Evolutionary conservation across 345 rosid species (phyloP), one percentile per base, ranked within the genome.

Genomic region (Sisymbrium irio): DNA sequence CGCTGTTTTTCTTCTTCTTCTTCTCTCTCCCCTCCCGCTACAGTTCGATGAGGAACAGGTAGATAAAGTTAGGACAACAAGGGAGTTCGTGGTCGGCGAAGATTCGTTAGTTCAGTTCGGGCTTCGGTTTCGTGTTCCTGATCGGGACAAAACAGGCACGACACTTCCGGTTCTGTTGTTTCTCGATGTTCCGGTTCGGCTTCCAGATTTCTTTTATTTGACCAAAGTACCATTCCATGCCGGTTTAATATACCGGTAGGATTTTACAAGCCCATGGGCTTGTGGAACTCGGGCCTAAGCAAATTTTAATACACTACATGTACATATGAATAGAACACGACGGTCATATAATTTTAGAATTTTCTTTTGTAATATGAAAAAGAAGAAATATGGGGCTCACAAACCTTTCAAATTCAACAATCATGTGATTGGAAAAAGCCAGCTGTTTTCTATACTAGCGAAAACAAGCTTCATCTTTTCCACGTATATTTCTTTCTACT

Each of bases 381-480:
- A 36, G 3, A 39, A 10, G n/a, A 57, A 22, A 19, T 1, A 30
- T 19, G 33, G 71, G 59, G 40, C 59, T 50, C 65, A 55, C 0
- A 18, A 44, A 42, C 22, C 19, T 28, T 28, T 22, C 28, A 27
- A 27, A 27, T 27, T 27, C 49, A 73, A 44, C 49, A 73, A 44
- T 73, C 64, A 65, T 73, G 71, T 64, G 71, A 65, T 55, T 35
- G 47, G 27, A 3, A 37, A 65, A 45, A 45, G 65, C 50, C 71
- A 65, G 65, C 65, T 72, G 62, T 71, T 37, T 47, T 27, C 50
- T 71, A 17, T 18, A 50, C 44, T 39, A 40, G 12, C 76, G 17
- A 50, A 72, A 62, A 40, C 44, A 39, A 50, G 61, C 53, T 62
- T 72, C 63, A 44, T 41, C 36, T 62, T 41, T 42, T 72, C 63